A percentile compares a stretch with the other conserved stretches of the same genome.
Conservation (phyloP, 148 eudicot genomes). For the Camellia sinensis region DNA sequence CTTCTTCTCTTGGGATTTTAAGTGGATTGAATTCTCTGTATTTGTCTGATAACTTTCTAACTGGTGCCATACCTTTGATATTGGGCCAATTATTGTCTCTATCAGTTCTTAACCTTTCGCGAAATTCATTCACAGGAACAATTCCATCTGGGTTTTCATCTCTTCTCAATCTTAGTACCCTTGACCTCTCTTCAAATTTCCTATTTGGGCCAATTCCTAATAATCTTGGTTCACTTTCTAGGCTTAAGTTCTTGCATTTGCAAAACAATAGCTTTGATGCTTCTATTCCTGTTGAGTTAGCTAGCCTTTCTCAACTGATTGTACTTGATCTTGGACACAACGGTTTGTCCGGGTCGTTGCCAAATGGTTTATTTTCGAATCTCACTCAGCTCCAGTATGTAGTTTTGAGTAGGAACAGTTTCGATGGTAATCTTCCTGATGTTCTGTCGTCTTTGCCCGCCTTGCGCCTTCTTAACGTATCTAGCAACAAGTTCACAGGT, state of each 20-base stretch:
- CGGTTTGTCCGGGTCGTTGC: slow-evolving; percentile 30
- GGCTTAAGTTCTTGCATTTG: slow-evolving; percentile 29
- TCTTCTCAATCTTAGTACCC: slow-evolving; percentile 25
- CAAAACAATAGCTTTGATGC: slow-evolving; percentile 26
- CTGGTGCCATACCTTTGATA: slow-evolving; percentile 29
- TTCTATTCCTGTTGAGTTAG: slow-evolving; percentile 33
- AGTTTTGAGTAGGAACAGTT: too few relatives aligned
- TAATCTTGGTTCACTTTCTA: slow-evolving; percentile 26
- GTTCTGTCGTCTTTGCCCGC: slow-evolving; percentile 16
- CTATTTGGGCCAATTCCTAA: slow-evolving; percentile 31
- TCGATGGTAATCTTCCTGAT: slow-evolving; percentile 5
- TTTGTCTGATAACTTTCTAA: slow-evolving; percentile 30
- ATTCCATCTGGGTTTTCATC: slow-evolving; percentile 27
- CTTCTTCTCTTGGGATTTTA: slow-evolving; percentile 30
- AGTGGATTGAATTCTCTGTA: slow-evolving; percentile 15
- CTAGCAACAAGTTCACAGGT: slow-evolving; percentile 37
- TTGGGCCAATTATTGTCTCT: slow-evolving; percentile 25
- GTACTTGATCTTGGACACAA: slow-evolving; percentile 34
- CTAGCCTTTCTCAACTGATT: slow-evolving; percentile 27
- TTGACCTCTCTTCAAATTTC: slow-evolving; percentile 36
- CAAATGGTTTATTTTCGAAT: slow-evolving; percentile 4
- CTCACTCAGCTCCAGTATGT: too few relatives aligned
- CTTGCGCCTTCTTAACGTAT: slow-evolving; percentile 31
- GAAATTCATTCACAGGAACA: slow-evolving; percentile 34
- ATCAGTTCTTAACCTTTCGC: slow-evolving; percentile 29